Evolutionary conservation across 2,329 filamentous ascomycete genomes (phyloP), one percentile per base, ranked within the genome.

Genomic region (Chlorencoelia australis): DNA sequence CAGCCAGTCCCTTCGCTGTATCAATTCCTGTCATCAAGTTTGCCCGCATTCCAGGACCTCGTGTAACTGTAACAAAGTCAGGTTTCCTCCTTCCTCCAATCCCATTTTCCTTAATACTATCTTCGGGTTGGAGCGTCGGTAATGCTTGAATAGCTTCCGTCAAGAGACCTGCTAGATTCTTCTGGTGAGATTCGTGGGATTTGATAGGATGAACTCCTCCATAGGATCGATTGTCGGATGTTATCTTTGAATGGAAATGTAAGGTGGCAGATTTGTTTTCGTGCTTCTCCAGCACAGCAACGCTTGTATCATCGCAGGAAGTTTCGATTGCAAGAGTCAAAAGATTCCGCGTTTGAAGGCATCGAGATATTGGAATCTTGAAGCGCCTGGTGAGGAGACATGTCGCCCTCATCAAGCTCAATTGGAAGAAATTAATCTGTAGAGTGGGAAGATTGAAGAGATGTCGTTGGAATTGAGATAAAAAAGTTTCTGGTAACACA

Each of bases 271-370:
- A 47, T 21, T 43, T 44, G 16, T 53, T 46, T 7, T 41, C 15
- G 25, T 49, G 50, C 49, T 76, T 79, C 36, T 83, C 74, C 25
- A 95, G 68, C 31, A 96, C 62, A 19, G 89, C 82, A 14, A 95
- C 87, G 40, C 82, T 88, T 1, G 88, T 94, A 64, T 96, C 89
- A 62, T 96, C 89, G 68, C 89, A 91, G 3, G 82, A 87, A 7
- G 81, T 82, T 58, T 91, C 84, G 54, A 91, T 87, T 35, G 82
- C 82, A 32, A 89, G 70, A 4, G 72, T 76, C 13, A 71, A 55
- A 39, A 74, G 64, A 26, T 42, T 44, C 17, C 60, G 61, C 13
- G 41, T 46, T n/a, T 45, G 43, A 7, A 20, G n/a, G 20, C 26
- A 38, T 17, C 20, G 13, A 15, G 14, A 15, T 19, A 21, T 28